Evolutionary conservation across 352 stramenopile genomes (phyloP).

Genomic region (Phytophthora ramorum): DNA sequence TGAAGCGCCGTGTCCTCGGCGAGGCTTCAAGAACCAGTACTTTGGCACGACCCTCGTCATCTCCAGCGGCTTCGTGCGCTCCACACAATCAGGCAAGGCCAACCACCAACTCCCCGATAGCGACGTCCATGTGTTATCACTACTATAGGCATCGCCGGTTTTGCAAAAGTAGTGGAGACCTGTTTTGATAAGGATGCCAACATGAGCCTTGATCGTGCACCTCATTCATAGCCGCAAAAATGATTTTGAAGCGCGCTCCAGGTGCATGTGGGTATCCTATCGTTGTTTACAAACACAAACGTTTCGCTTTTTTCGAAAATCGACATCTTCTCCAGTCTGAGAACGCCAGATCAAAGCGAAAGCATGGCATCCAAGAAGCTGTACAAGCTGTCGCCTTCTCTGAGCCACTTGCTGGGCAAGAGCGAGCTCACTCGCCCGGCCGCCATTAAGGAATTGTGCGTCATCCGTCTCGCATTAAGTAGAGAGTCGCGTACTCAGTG

Average conservation of each 20-base stretch:
- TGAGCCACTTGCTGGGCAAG: conserved; percentile 74
- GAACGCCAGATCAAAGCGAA: neutral
- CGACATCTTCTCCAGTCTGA: too few relatives aligned
- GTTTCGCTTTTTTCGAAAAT: neutral
- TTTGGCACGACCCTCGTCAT: conserved; percentile 79
- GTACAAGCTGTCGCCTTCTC: conserved; percentile 68
- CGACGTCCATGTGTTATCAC: conserved; percentile 62
- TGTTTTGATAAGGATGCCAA: neutral
- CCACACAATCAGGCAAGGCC: conserved; percentile 41
- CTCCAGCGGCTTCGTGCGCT: conserved; percentile 75
- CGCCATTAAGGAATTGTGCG: conserved; percentile 83
- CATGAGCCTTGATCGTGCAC: neutral
- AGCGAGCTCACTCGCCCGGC: conserved; percentile 68
- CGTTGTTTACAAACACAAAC: neutral
- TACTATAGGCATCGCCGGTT: conserved; percentile 25
- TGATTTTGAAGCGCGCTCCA: too few relatives aligned
- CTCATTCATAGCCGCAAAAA: too few relatives aligned
- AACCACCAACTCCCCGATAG: conserved; percentile 64
- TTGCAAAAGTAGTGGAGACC: neutral
- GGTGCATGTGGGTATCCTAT: too few relatives aligned
- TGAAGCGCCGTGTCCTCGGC: conserved; percentile 55
- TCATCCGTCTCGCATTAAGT: conserved; percentile 15
- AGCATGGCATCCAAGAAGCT: conserved; percentile 39
- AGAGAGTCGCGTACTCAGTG: neutral
- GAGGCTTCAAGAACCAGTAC: conserved; percentile 84